These are phyloP conservation scores for Epichloe baconii DNA, from an alignment of 2,329 filamentous ascomycete species.

Conservation along the genomic window DNA sequence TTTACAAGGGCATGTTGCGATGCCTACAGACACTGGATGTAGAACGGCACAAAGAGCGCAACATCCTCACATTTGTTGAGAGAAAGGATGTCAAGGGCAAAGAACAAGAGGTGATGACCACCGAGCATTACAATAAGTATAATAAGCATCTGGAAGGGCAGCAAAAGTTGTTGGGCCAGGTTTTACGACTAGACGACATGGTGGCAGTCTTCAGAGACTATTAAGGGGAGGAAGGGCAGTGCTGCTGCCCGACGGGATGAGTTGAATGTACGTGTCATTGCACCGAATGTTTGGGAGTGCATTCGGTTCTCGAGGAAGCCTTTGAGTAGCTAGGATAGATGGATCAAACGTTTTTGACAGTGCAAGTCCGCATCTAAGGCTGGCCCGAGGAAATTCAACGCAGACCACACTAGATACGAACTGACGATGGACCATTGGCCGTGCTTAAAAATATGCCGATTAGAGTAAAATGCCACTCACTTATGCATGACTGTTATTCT, in stretches of 20 bases:
- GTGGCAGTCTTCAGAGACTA: constrained; percentile 74
- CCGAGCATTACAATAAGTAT: constrained; percentile 56
- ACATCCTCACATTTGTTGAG: constrained; percentile 68
- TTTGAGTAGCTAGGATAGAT: background rate
- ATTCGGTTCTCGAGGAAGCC: background rate
- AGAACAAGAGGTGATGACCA: constrained; percentile 66
- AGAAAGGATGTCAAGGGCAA: constrained; percentile 75
- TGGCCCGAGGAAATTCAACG: no score
- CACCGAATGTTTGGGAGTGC: background rate
- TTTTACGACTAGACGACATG: constrained; percentile 71
- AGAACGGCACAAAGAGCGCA: constrained; percentile 58
- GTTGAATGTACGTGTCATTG: background rate
- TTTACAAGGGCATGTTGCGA: constrained; percentile 82
- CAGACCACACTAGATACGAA: no score
- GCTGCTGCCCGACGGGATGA: background rate
- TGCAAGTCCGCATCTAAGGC: background rate
- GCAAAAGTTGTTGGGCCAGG: constrained; percentile 63
- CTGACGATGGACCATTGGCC: no score
- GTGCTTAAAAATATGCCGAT: no score
- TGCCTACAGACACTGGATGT: constrained; percentile 68
- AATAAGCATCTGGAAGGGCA: constrained; percentile 48
- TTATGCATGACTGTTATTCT: no score
- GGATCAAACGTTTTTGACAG: background rate
- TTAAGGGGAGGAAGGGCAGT: background rate
- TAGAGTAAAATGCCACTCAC: no score